These are phyloP conservation scores for Fusarium palustre DNA, from an alignment of 2,329 filamentous ascomycete species.

Conservation along the genomic window DNA sequence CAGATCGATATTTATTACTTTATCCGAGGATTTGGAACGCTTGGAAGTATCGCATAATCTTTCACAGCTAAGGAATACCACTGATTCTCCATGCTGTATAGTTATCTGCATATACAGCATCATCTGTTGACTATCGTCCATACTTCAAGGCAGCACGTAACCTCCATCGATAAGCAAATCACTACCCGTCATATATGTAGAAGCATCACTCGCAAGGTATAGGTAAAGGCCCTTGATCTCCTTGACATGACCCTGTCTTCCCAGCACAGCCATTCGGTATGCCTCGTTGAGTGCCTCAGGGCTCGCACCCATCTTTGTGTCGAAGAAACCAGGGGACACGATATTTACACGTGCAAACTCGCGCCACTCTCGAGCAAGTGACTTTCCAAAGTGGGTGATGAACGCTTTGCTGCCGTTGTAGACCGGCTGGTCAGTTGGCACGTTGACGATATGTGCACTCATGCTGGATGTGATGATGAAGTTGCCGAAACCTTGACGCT, in stretches of 20 bases:
- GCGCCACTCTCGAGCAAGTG: constrained; percentile 65
- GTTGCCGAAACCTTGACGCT: constrained; percentile 58
- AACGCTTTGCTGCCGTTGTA: constrained; percentile 68
- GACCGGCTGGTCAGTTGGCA: constrained; percentile 63
- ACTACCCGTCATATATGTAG: constrained; percentile 38
- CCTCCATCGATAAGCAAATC: constrained; percentile 36
- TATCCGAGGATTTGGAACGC: too few species aligned
- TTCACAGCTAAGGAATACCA: not conserved
- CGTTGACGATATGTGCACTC: constrained; percentile 62
- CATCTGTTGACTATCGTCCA: too few species aligned
- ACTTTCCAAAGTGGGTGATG: constrained; percentile 66
- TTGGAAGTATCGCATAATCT: not conserved
- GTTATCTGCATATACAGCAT: not conserved
- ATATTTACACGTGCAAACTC: constrained; percentile 68
- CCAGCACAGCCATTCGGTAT: constrained; percentile 62
- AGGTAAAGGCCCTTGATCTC: constrained; percentile 72
- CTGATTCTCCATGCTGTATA: not conserved
- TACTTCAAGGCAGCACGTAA: constrained; percentile 24
- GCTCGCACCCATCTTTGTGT: constrained; percentile 63
- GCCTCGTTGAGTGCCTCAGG: constrained; percentile 59
- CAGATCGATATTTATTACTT: not conserved
- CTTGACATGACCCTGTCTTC: constrained; percentile 71
- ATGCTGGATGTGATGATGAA: constrained; percentile 65
- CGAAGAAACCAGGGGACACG: constrained; percentile 61
- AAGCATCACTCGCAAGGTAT: constrained; percentile 64